Base-by-base conservation (phyloP, 139 green algal genomes). In the Chlorella sp. region DNA sequence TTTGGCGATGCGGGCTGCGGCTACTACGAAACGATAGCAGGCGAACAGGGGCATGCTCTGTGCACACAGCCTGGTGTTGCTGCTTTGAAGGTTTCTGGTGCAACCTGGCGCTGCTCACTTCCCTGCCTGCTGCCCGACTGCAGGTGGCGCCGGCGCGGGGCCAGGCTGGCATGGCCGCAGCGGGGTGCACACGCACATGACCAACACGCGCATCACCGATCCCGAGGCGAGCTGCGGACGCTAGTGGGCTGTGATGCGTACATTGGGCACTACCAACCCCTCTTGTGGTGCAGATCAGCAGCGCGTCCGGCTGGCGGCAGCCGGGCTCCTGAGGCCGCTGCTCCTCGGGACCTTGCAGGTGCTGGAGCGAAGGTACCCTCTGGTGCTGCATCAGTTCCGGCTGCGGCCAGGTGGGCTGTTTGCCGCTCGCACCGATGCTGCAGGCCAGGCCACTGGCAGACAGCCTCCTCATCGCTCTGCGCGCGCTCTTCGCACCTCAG, bases 121-220 rank as follows among this genome's bases (percentile, higher is more conserved):
- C n/a, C n/a, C n/a, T n/a, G n/a, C n/a, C n/a, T n/a, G n/a, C n/a
- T n/a, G n/a, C n/a, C n/a, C n/a, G n/a, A n/a, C n/a, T n/a, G n/a
- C n/a, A n/a, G 96, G 96, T 8, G 96, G 96, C 8, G 89, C 90
- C 0, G 96, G 96, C 12, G 96, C 96, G 12, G 96, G 96, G 0
- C 91, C 94, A 0, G 83, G 83, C 25, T 99, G 93, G 93, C 74
- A 94, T 43, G 96, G 96, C 29, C 90, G 90, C 63, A 90, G 78
- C 77, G 96, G 93, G 5, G 93, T 98, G 67, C 96, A 99, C 82
- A 97, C 89, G 0, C 96, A 99, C 91, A 99, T 99, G 96, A 99
- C 96, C 80, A 99, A 99, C 87, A 98, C 95, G 19, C 89, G 94
- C 38, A 98, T 98, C 86, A 99, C 95, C 1, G 90, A 96, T 74